Base-by-base conservation (phyloP, 331 rosid genomes). In the Cydonia oblonga region DNA sequence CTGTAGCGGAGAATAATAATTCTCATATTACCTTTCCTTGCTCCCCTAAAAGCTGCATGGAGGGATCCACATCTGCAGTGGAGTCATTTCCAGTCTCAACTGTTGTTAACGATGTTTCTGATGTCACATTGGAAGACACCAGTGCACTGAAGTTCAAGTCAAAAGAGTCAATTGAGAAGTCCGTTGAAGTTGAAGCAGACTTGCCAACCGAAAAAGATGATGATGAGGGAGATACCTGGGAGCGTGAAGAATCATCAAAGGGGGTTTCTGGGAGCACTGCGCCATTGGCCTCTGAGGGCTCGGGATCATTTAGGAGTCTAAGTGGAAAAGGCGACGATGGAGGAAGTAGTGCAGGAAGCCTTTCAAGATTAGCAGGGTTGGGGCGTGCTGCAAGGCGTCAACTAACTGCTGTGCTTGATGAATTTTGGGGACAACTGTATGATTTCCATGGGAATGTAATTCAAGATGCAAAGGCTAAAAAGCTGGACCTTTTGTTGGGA, bases 331-430 rank as follows among this genome's bases (percentile, higher is more conserved):
- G 91, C 18, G 96, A 95, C 33, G 99, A 95, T 29, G 92, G 92
- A 11, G 96, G 99, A 64, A 87, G 75, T 62, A 88, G 91, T 72
- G 75, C 89, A 69, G 97, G 97, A 77, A 95, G 99, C 81, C 97
- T 95, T 63, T 95, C 99, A 3, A 89, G 89, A 81, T 79, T 89
- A 77, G 96, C 90, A 71, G 98, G 99, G 71, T 86, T 91, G 78
- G 97, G 97, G 46, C 96, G 99, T 65, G 93, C 93, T 62, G 99
- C 93, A 74, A 89, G 96, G 75, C 96, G 93, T 53, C 93, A 95
- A 58, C 89, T 95, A 75, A 91, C 96, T 57, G 64, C 75, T 33
- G 78, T 78, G 80, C 99, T 95, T 67, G 89, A 88, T 32, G 97
- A 95, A 63, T 95, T 95, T 63, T 95, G 99, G 99, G 92, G 93